Conservation (phyloP, 2,329 filamentous ascomycete genomes). For the Xylaria sp. region DNA sequence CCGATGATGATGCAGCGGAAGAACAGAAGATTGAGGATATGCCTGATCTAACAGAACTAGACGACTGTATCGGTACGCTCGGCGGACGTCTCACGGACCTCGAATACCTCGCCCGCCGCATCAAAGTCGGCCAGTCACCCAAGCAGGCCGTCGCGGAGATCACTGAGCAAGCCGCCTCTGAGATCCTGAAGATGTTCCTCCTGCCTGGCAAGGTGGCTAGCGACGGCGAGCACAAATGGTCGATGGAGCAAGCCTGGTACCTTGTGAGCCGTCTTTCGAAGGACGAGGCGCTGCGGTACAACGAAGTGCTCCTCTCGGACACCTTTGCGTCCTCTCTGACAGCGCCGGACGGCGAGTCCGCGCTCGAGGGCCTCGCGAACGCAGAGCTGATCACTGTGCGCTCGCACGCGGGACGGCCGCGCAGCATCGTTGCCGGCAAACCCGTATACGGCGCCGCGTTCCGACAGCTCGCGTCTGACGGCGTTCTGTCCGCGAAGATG, state of each 20-base stretch:
- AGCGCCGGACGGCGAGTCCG: constrained; percentile 73
- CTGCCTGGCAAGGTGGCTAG: constrained; percentile 64
- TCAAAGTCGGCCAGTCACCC: constrained; percentile 87
- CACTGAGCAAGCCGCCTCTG: constrained; percentile 85
- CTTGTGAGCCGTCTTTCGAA: constrained; percentile 81
- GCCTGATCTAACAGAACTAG: constrained; percentile 74
- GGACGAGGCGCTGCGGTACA: constrained; percentile 79
- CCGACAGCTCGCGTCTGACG: constrained; percentile 74
- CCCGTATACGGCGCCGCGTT: constrained; percentile 93
- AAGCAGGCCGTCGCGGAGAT: constrained; percentile 86
- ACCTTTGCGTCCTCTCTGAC: constrained; percentile 73
- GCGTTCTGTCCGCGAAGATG: constrained; percentile 77
- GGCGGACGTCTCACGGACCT: constrained; percentile 96
- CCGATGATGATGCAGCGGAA: constrained; percentile 42
- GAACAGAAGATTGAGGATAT: constrained; percentile 44
- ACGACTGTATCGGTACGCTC: constrained; percentile 81
- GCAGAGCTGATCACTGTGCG: constrained; percentile 86
- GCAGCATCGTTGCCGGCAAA: constrained; percentile 80
- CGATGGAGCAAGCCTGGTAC: constrained; percentile 87
- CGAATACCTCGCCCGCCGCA: constrained; percentile 89
- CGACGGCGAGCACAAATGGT: constrained; percentile 71
- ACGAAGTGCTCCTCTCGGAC: constrained; percentile 82
- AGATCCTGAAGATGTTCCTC: constrained; percentile 94
- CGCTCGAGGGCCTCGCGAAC: constrained; percentile 82
- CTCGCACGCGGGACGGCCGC: constrained; percentile 77